Percentiles rank a stretch among this genome's conserved stretches.
phyloP scores from a whole-genome alignment of 1,139 yeast species.

The Taiozyma onychis region DNA sequence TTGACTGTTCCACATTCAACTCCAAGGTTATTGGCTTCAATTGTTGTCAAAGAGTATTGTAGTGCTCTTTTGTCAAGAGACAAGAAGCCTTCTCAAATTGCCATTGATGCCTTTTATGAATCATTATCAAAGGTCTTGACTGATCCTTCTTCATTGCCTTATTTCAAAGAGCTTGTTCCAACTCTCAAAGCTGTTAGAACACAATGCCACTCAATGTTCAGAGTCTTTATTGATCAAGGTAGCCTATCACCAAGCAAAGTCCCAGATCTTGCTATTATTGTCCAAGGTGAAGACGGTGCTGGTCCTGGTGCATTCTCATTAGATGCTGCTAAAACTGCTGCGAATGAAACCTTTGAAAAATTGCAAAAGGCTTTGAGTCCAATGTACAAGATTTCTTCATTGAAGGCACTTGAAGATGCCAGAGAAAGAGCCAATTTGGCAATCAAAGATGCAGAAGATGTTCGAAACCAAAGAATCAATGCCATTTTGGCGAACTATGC shows the following conservation, averaged over 20 bases:
- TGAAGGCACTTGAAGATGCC: conserved; percentile 76
- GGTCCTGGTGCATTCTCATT: conserved; percentile 91
- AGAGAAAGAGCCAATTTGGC: conserved; percentile 61
- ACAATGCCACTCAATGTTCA: conserved; percentile 78
- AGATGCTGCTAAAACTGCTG: conserved; percentile 67
- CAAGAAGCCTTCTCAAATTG: conserved; percentile 20
- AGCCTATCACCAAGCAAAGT: conserved; percentile 69
- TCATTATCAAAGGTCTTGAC: conserved; percentile 38
- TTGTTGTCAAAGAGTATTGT: conserved; percentile 73
- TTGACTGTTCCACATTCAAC: conserved; percentile 68
- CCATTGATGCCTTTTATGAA: conserved; percentile 30
- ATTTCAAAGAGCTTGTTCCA: conserved; percentile 82
- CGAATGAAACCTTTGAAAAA: conserved; percentile 61
- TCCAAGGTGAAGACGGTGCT: conserved; percentile 91
- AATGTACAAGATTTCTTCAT: conserved; percentile 63
- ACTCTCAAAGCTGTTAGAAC: conserved; percentile 80
- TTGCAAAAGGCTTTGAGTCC: conserved; percentile 62
- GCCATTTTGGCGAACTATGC: conserved; percentile 73
- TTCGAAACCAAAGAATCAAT: conserved; percentile 48
- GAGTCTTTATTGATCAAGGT: conserved; percentile 71
- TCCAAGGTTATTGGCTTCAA: conserved; percentile 66
- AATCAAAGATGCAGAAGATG: conserved; percentile 60
- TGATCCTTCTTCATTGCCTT: conserved; percentile 42
- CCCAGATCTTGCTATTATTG: conserved; percentile 83
- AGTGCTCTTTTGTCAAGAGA: conserved; percentile 25